A percentile compares a stretch with the other conserved stretches of the same genome.
Evolutionary conservation across 768 basidiomycete species (phyloP).

Genomic region (Candolleomyces eurysporus): DNA sequence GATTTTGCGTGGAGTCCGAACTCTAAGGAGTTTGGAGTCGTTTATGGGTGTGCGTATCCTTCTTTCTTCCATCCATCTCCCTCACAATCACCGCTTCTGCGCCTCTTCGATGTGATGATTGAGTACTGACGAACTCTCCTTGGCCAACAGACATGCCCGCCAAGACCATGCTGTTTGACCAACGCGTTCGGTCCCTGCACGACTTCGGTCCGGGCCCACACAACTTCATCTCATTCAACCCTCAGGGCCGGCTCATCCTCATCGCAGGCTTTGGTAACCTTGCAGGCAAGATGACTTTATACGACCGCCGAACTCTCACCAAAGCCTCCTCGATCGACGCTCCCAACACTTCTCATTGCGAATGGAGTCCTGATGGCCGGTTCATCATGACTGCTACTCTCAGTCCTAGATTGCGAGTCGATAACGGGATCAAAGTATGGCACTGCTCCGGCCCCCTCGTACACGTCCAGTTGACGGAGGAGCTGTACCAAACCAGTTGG

Average conservation of each 20-base stretch:
- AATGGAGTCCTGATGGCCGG: constrained; percentile 93
- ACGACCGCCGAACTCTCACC: constrained; percentile 81
- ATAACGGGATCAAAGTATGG: constrained; percentile 97
- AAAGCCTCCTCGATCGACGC: constrained; percentile 84
- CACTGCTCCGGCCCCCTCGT: constrained; percentile 88
- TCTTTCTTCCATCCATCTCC: not conserved
- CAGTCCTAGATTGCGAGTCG: constrained; percentile 93
- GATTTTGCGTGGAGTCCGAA: constrained; percentile 97
- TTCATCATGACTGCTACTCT: constrained; percentile 93
- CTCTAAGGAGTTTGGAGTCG: constrained; percentile 94
- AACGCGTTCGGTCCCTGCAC: constrained; percentile 81
- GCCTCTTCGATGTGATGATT: too few species aligned
- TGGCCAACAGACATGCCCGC: constrained; percentile 82
- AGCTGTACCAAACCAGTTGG: constrained; percentile 90
- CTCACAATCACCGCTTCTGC: not conserved
- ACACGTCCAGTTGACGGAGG: constrained; percentile 79
- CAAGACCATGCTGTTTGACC: constrained; percentile 88
- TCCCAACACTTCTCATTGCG: constrained; percentile 90
- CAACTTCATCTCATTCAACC: constrained; percentile 94
- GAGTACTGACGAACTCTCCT: too few species aligned
- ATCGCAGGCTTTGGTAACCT: constrained; percentile 97
- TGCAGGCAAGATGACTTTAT: constrained; percentile 89
- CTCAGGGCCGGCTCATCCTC: constrained; percentile 84
- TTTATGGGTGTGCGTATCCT: constrained; percentile 84
- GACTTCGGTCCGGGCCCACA: constrained; percentile 89